phyloP scores from a whole-genome alignment of 2,329 filamentous ascomycete species.

The Purpureocillium takamizusanense region DNA sequence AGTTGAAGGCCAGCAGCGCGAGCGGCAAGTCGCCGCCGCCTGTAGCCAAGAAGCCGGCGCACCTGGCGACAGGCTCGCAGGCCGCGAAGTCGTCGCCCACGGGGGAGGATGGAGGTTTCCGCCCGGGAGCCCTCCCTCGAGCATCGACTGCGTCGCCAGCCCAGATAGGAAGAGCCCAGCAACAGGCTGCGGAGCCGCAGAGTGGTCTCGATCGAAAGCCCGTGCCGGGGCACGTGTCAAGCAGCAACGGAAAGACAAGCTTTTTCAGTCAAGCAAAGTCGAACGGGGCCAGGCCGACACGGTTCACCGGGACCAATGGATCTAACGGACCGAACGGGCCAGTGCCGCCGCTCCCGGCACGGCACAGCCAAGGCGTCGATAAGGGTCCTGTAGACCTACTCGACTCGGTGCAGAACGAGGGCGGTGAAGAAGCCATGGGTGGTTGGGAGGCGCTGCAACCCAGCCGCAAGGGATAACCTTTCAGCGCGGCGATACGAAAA shows the following conservation, averaged over 20 bases:
- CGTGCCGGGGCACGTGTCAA: not conserved
- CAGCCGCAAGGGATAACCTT: conserved; percentile 15
- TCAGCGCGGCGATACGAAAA: too few species aligned
- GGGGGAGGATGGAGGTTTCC: conserved; percentile 11
- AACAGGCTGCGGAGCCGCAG: too few species aligned
- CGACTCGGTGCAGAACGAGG: conserved; percentile 41
- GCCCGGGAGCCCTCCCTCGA: conserved; percentile 5
- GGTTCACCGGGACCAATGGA: not conserved
- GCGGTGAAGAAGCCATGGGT: conserved; percentile 31
- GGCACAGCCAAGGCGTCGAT: conserved; percentile 7
- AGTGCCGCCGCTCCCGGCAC: not conserved
- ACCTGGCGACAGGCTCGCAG: conserved; percentile 28
- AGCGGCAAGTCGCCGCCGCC: conserved; percentile 38
- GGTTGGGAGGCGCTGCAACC: conserved; percentile 50
- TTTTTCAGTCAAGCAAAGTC: too few species aligned
- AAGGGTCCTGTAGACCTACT: conserved; percentile 27
- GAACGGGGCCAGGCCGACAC: too few species aligned
- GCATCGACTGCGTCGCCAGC: not conserved
- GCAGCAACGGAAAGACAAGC: too few species aligned
- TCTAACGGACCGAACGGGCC: conserved; percentile 4
- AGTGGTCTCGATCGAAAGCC: conserved; percentile 15
- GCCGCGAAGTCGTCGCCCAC: conserved; percentile 7
- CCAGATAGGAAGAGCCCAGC: too few species aligned
- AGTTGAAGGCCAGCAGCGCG: conserved; percentile 19
- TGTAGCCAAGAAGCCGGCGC: conserved; percentile 55